A percentile compares a stretch with the other conserved stretches of the same genome.
These are phyloP conservation scores for Populus simonii DNA, from an alignment of 345 rosid species.

Conservation along the genomic window DNA sequence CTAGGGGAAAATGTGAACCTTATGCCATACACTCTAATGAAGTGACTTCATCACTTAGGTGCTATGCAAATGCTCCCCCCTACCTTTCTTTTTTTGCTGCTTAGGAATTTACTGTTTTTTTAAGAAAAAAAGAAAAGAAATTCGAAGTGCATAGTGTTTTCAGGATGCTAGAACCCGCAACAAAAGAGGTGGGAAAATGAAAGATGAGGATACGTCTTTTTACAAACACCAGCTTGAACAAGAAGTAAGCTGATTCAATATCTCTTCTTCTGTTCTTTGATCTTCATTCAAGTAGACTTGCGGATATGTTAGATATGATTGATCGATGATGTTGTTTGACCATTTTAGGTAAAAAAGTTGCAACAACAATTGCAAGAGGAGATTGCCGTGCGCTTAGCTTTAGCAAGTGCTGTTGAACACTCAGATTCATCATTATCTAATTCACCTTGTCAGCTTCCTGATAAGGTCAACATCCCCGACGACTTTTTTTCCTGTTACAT, in stretches of 20 bases:
- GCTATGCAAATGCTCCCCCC: not conserved
- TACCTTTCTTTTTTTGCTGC: not conserved
- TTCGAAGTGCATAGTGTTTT: conserved; percentile 6
- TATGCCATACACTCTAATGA: not conserved
- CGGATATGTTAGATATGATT: not conserved
- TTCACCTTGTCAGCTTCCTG: conserved; percentile 64
- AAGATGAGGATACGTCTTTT: conserved; percentile 38
- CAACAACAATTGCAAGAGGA: conserved; percentile 73
- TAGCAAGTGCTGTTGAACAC: conserved; percentile 65
- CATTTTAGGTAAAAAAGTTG: conserved; percentile 61
- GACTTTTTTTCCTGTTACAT: not conserved
- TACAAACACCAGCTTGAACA: conserved; percentile 75
- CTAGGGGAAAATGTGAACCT: not conserved
- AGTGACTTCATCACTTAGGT: not conserved
- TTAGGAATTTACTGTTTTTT: not conserved
- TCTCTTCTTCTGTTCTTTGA: not conserved
- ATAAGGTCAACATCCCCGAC: conserved; percentile 45
- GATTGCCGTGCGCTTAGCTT: conserved; percentile 58
- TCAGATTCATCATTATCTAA: conserved; percentile 43
- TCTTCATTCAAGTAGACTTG: not conserved
- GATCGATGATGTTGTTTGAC: not conserved
- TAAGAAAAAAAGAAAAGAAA: not conserved
- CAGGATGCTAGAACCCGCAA: conserved; percentile 39
- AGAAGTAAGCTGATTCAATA: conserved; percentile 56
- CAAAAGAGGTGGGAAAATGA: conserved; percentile 40